These are phyloP conservation scores for Camelina neglecta DNA, from an alignment of 345 rosid species.

Conservation along the genomic window DNA sequence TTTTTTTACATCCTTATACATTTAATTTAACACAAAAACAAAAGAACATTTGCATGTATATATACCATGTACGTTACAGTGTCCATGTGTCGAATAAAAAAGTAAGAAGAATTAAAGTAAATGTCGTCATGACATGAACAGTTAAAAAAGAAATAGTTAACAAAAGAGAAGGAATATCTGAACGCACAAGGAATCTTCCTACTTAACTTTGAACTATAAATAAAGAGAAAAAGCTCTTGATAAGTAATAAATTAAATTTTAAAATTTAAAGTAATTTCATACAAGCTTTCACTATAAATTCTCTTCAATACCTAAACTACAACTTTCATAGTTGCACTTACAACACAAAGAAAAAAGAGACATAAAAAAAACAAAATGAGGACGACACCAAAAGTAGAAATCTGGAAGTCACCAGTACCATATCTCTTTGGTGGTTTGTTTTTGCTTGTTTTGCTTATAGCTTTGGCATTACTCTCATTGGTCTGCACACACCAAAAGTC, in stretches of 20 bases:
- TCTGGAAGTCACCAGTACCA: slow-evolving; percentile 57
- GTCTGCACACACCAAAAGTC: slow-evolving; percentile 44
- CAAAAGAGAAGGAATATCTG: slow-evolving; percentile 33
- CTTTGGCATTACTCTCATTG: slow-evolving; percentile 46
- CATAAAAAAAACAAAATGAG: slow-evolving; percentile 22
- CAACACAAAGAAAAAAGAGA: slow-evolving; percentile 4
- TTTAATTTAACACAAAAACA: no score
- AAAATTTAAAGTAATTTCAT: not conserved
- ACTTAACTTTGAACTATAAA: slow-evolving; percentile 9
- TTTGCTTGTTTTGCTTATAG: slow-evolving; percentile 45
- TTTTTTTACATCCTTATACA: no score
- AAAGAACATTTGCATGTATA: not conserved
- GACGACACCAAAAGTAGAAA: slow-evolving; percentile 28
- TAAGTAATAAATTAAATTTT: no score
- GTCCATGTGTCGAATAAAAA: not conserved
- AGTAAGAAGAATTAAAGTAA: not conserved
- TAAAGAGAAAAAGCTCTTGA: no score
- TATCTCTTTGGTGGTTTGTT: slow-evolving; percentile 55
- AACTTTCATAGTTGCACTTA: slow-evolving; percentile 13
- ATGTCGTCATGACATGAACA: slow-evolving; percentile 18
- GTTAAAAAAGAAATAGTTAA: not conserved
- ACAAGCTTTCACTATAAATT: slow-evolving; percentile 25
- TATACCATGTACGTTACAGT: not conserved
- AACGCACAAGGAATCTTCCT: slow-evolving; percentile 39
- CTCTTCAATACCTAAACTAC: slow-evolving; percentile 12